Evolutionary conservation across 805 yeast species (phyloP), one percentile per base, ranked within the genome.

Genomic region (Metschnikowia continentalis): DNA sequence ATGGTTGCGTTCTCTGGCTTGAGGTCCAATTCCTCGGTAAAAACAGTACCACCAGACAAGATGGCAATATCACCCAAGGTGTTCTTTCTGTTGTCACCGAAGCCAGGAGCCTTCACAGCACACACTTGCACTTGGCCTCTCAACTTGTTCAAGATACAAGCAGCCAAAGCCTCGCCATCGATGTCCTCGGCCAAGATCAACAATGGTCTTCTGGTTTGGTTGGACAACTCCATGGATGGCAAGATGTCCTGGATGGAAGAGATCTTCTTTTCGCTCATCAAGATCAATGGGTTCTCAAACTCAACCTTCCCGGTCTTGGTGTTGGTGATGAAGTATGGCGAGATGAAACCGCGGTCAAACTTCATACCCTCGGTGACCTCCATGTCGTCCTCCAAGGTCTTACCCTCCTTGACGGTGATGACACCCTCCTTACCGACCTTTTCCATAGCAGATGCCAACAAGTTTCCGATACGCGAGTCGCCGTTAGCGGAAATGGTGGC

Each of bases 391-490:
- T 88, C 96, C 63, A 92, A 78, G 61, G 97, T 94, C 80, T 90
- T 91, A 62, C 98, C 98, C 74, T 90, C 97, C 78, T 86, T 92
- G 64, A 92, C 94, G 61, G 98, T 92, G 71, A 92, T 91, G 57
- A 92, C 98, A 79, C 99, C 99, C 72, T 92, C 98, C 75, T 92
- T 90, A 63, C 99, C 99, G 54, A 92, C 99, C 72, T 91, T 91
- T 75, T 90, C 97, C 95, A 92, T 92, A 58, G 99, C 98, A 49
- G 86, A 81, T 48, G 98, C 96, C 67, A 92, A 80, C 61, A 94
- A 77, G 67, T 80, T 76, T 69, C 99, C 99, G 60, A 92, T 88
- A 77, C 91, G 96, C 32, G 79, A 66, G 69, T 92, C 99, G 58
- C 98, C 98, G 71, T 92, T 92, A 57, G 98, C 97, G 50, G 97